Percentiles rank a stretch among this genome's conserved stretches.
phyloP scores from a whole-genome alignment of 805 yeast genomes.

The Ogataea salicorniae region DNA sequence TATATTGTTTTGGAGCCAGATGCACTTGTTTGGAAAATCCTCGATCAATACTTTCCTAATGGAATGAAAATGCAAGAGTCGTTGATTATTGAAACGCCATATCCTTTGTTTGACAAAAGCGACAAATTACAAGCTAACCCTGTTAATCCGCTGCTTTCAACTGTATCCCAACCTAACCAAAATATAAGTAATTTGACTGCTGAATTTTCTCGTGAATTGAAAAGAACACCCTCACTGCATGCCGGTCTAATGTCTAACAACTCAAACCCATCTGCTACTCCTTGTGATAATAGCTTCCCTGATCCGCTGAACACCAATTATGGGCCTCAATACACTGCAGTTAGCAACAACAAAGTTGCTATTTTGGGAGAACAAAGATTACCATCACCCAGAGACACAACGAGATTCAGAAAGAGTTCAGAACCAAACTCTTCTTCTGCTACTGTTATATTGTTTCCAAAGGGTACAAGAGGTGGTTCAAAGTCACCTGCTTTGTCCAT shows the following conservation, averaged over 20 bases:
- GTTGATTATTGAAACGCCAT: conserved; percentile 49
- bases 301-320: conserved; percentile 2
- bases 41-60: conserved; percentile 58
- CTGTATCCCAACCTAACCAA: no score
- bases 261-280: no score
- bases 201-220: not conserved
- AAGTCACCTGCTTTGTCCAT: conserved; percentile 12
- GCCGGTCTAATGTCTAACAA: conserved; percentile 4
- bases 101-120: conserved; percentile 9
- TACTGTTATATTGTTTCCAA: conserved; percentile 49
- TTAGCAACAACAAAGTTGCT: conserved; percentile 18
- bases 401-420: conserved; percentile 13
- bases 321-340: not conserved
- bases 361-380: conserved; percentile 26
- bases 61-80: conserved; percentile 69
- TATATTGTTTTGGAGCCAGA: conserved; percentile 49
- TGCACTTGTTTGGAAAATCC: conserved; percentile 47
- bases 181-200: not conserved
- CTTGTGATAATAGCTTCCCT: conserved; percentile 1
- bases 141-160: not conserved
- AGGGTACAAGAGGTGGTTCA: conserved; percentile 24
- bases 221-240: conserved; percentile 7
- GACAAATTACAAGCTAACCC: conserved; percentile 1
- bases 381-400: conserved; percentile 27
- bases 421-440: conserved; percentile 13